These are phyloP conservation scores for Xylariaceae sp. DNA, from an alignment of 2,329 filamentous ascomycete genomes.

Conservation along the genomic window DNA sequence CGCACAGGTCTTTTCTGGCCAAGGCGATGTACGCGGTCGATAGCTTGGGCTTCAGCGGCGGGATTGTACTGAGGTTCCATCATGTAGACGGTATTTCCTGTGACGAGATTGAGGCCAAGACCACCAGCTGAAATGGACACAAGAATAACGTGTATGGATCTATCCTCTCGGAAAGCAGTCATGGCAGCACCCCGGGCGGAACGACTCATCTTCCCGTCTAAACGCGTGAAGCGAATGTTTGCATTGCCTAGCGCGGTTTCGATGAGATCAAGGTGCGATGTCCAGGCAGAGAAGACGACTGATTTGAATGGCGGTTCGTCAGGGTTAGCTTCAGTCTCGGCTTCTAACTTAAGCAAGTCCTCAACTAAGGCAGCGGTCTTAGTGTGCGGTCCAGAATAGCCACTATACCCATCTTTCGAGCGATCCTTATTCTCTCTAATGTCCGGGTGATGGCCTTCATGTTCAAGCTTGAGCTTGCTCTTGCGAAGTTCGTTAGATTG, in stretches of 20 bases:
- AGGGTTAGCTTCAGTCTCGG: conserved; percentile 57
- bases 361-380: conserved; percentile 81
- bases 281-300: conserved; percentile 96
- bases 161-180: conserved; percentile 70
- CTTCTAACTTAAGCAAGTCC: conserved; percentile 63
- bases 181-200: conserved; percentile 69
- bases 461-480: conserved; percentile 53
- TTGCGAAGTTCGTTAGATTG: conserved; percentile 66
- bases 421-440: conserved; percentile 31
- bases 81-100: conserved; percentile 82
- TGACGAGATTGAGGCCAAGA: conserved; percentile 83
- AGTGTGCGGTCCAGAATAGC: conserved; percentile 81
- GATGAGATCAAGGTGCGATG: conserved; percentile 87
- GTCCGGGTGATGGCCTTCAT: conserved; percentile 48
- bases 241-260: conserved; percentile 69
- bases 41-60: conserved; percentile 86
- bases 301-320: conserved; percentile 78
- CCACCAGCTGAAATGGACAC: conserved; percentile 92
- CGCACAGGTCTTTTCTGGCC: conserved; percentile 85
- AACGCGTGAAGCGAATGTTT: conserved; percentile 67
- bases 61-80: conserved; percentile 99
- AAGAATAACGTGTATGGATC: conserved; percentile 71
- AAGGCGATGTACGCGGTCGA: conserved; percentile 87
- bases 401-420: conserved; percentile 55
- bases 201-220: conserved; percentile 86